Conservation (phyloP, 495 filamentous ascomycete species). For the Chaetomidium leptoderma region DNA sequence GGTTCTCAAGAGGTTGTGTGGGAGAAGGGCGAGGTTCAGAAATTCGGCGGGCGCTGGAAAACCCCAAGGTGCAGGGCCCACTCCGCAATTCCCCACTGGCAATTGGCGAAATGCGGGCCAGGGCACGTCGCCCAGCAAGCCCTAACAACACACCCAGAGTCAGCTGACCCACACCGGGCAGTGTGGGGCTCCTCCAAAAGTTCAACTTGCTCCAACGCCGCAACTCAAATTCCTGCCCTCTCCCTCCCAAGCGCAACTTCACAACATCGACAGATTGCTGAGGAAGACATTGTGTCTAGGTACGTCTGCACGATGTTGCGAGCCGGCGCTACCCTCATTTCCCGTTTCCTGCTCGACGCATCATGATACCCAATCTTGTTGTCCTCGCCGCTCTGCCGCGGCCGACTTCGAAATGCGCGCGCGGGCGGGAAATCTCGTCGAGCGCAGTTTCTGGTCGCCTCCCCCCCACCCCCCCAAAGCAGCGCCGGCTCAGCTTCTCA, state of each 20-base stretch:
- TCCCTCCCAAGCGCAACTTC: conserved; percentile 31
- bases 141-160: conserved; percentile 26
- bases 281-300: conserved; percentile 56
- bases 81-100: conserved; percentile 12
- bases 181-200: conserved; percentile 31
- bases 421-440: conserved; percentile 3
- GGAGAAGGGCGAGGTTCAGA: conserved; percentile 28
- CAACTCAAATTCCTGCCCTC: conserved; percentile 26
- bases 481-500: conserved; percentile 6
- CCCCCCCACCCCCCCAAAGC: background rate
- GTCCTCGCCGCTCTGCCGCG: conserved; percentile 13
- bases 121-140: conserved; percentile 28
- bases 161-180: conserved; percentile 30
- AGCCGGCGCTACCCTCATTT: conserved; percentile 20
- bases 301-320: conserved; percentile 43
- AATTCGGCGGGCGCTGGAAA: conserved; percentile 30
- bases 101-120: conserved; percentile 10
- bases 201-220: conserved; percentile 23
- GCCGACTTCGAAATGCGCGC: background rate
- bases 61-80: conserved; percentile 18
- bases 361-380: conserved; percentile 32
- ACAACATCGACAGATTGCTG: conserved; percentile 50
- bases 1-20: conserved; percentile 31
- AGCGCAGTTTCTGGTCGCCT: conserved; percentile 8
- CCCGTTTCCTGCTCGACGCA: conserved; percentile 16